phyloP scores from a whole-genome alignment of 768 basidiomycete species.

The Candolleomyces efflorescens region DNA sequence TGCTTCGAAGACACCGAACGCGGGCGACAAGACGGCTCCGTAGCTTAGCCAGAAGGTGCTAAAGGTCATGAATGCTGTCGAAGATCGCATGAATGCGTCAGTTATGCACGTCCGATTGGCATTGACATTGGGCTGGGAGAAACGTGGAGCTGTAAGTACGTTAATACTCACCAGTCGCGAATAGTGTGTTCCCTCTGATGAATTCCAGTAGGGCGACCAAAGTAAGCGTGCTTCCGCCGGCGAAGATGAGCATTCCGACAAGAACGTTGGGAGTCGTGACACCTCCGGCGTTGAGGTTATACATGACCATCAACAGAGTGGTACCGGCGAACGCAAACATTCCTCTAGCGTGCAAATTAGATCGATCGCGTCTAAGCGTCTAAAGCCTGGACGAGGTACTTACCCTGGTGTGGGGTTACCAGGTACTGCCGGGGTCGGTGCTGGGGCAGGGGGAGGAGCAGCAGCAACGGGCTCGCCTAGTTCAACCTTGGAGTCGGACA shows the following conservation, averaged over 20 bases:
- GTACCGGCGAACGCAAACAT: constrained; percentile 10
- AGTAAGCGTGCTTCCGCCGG: constrained; percentile 1
- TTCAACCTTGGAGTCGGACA: too few species aligned
- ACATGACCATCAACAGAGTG: constrained; percentile 1
- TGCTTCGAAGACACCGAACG: constrained; percentile 7
- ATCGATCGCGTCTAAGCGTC: too few species aligned
- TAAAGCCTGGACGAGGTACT: too few species aligned
- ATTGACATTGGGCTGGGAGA: too few species aligned
- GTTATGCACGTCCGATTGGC: too few species aligned
- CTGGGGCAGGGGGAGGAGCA: too few species aligned
- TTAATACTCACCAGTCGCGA: constrained; percentile 6
- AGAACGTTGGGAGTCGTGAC: constrained; percentile 7
- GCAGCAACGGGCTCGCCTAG: too few species aligned
- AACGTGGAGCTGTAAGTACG: not conserved
- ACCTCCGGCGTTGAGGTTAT: constrained; percentile 9
- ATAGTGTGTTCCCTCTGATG: constrained; percentile 8
- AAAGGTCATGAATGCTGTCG: constrained; percentile 8
- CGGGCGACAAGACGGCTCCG: constrained; percentile 3
- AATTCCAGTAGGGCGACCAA: constrained; percentile 6
- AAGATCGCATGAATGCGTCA: not conserved
- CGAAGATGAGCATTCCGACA: constrained; percentile 10
- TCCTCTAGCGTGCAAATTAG: constrained; percentile 1
- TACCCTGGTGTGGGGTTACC: too few species aligned
- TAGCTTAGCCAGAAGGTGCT: constrained; percentile 9
- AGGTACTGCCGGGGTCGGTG: too few species aligned